A percentile compares a stretch with the other conserved stretches of the same genome.
phyloP scores from a whole-genome alignment of 495 filamentous ascomycete species.

The Aspergillus egyptiacus region DNA sequence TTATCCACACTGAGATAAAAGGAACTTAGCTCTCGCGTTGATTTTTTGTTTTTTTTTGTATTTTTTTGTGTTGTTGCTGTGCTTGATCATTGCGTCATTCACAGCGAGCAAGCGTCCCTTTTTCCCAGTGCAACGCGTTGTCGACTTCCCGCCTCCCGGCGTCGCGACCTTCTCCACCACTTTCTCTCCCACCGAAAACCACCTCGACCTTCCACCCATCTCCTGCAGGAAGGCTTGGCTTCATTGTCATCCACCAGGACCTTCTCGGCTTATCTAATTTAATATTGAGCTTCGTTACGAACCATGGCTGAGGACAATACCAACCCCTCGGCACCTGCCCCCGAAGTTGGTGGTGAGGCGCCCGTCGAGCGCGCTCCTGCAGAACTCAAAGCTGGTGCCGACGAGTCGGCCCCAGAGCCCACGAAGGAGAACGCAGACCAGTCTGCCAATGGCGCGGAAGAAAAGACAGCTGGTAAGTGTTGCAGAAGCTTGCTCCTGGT shows the following conservation, averaged over 20 bases:
- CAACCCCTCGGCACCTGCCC: slow-evolving; percentile 28
- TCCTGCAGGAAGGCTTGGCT: slow-evolving; percentile 8
- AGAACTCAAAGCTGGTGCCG: slow-evolving; percentile 23
- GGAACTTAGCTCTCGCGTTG: background rate
- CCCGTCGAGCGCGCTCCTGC: slow-evolving; percentile 28
- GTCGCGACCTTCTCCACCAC: slow-evolving; percentile 41
- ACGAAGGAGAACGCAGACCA: slow-evolving; percentile 28
- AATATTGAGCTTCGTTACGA: slow-evolving; percentile 19
- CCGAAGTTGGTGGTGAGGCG: slow-evolving; percentile 28
- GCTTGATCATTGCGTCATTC: slow-evolving; percentile 24
- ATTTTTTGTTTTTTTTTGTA: too few relatives aligned
- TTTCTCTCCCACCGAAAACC: slow-evolving; percentile 23
- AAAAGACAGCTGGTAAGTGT: slow-evolving; percentile 32
- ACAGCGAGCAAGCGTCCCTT: slow-evolving; percentile 15
- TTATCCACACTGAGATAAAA: background rate
- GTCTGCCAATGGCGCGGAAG: slow-evolving; percentile 27
- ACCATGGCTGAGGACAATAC: slow-evolving; percentile 43
- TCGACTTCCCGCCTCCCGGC: slow-evolving; percentile 36
- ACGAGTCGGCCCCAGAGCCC: slow-evolving; percentile 18
- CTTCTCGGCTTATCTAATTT: slow-evolving; percentile 6
- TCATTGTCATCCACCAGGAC: slow-evolving; percentile 13
- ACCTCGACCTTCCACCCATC: slow-evolving; percentile 20
- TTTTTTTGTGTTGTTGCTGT: slow-evolving; percentile 10
- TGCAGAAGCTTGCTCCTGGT: slow-evolving; percentile 1
- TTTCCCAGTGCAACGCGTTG: slow-evolving; percentile 34